Percentiles rank a stretch among this genome's conserved stretches.
phyloP scores from a whole-genome alignment of 257 asterid species.

The Hygrophila difformis region DNA sequence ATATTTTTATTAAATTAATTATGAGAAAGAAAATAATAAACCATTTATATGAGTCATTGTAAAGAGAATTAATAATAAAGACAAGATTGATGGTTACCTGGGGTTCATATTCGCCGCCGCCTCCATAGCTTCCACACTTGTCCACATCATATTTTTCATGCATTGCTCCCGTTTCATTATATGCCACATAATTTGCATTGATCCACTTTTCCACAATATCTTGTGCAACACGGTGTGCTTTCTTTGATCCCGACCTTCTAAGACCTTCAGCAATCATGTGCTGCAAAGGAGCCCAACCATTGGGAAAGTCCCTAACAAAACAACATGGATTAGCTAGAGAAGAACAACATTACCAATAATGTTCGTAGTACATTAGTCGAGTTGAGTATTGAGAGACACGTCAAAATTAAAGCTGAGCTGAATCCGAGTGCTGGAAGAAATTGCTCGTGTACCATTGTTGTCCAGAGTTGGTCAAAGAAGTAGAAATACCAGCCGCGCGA shows the following conservation, averaged over 20 bases:
- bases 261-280: constrained; percentile 91
- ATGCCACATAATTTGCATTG: constrained; percentile 61
- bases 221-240: constrained; percentile 41
- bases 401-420: too few relatives aligned
- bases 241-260: constrained; percentile 34
- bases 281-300: constrained; percentile 96
- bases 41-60: neutral
- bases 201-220: constrained; percentile 73
- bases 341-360: too few relatives aligned
- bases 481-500: constrained; percentile 69
- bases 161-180: constrained; percentile 67
- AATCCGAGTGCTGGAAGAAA: neutral
- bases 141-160: constrained; percentile 75
- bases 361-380: too few relatives aligned
- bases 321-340: too few relatives aligned
- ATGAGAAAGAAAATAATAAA: too few relatives aligned
- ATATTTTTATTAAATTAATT: too few relatives aligned
- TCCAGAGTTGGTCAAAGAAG: constrained; percentile 65
- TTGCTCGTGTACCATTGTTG: constrained; percentile 61
- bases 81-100: constrained; percentile 43
- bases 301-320: constrained; percentile 82
- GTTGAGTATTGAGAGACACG: too few relatives aligned
- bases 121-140: constrained; percentile 71
- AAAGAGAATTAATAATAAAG: neutral
- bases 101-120: constrained; percentile 87